Evolutionary conservation across 2,329 filamentous ascomycete genomes (phyloP).

Genomic region (Didymella exigua): DNA sequence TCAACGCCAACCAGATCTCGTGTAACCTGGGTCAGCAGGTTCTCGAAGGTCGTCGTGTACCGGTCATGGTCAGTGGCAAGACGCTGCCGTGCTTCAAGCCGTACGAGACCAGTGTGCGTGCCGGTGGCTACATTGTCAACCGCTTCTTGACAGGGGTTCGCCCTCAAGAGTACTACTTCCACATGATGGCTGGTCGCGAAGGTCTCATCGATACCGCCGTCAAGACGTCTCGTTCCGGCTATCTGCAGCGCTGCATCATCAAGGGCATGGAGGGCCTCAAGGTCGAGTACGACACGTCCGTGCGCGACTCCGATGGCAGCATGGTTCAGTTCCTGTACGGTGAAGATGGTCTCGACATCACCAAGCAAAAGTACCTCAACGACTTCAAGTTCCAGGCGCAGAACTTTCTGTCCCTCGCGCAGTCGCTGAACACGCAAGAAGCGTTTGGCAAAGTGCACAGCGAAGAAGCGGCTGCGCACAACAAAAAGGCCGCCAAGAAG

Average conservation of each 20-base stretch:
- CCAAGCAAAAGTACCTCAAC: conserved; percentile 88
- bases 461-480: conserved; percentile 67
- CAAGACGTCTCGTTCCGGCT: conserved; percentile 96
- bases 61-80: conserved; percentile 97
- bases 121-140: conserved; percentile 91
- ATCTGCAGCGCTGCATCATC: conserved; percentile 94
- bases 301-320: conserved; percentile 90
- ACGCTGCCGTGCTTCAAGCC: conserved; percentile 91
- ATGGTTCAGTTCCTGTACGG: conserved; percentile 96
- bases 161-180: conserved; percentile 98
- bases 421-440: conserved; percentile 72
- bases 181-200: conserved; percentile 98
- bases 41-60: conserved; percentile 91
- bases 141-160: conserved; percentile 98
- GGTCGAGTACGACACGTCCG: conserved; percentile 91
- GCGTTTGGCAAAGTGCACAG: conserved; percentile 63
- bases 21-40: conserved; percentile 97
- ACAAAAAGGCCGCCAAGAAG: conserved; percentile 75
- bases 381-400: conserved; percentile 90
- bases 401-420: conserved; percentile 81
- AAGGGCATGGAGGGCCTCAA: conserved; percentile 97
- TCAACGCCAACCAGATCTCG: conserved; percentile 97
- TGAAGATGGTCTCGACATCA: conserved; percentile 92
- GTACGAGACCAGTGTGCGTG: conserved; percentile 85
- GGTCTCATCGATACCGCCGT: conserved; percentile 98